Evolutionary conservation across 306 rosid species (phyloP), one percentile per base, ranked within the genome.

Genomic region (Pterocarpus macrocarpus): DNA sequence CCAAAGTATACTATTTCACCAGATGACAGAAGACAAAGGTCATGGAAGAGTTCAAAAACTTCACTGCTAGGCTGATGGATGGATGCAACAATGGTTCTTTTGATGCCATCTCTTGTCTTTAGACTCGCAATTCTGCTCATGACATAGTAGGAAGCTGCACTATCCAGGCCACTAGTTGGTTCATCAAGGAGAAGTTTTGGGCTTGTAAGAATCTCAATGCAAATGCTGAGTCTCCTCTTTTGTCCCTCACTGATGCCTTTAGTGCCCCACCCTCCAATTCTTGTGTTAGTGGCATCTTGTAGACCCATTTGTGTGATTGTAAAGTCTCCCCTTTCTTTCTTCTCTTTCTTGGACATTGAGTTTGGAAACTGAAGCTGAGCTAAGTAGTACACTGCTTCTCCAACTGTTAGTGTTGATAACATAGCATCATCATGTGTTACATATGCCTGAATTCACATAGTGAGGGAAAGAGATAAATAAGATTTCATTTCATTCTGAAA

Each of bases 1-100:
- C 82, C 82, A 69, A 79, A 79, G 17, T 69, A 79, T 0, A 79
- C 70, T 5, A 62, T 44, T n/a, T 79, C 15, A 33, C 82, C 77
- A 1, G 49, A 79, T 58, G 82, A 79, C 39, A 79, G 41, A 45
- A 79, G 77, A 33, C 82, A 79, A 8, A 79, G 78, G 58, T 62
- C 70, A 50, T 77, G 77, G 50, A 90, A 89, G n/a, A 90, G 90
- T 57, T 85, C 66, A 36, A 83, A 87, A 8, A 87, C 82, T 57
- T 89, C 90, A 76, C 83, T 78, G 52, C 89, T 88, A 7, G 92
- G 94, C 11, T 87, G 94, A 85, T 90, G 94, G 33, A 88, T 81
- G 13, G 94, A 87, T 3, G 79, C 85, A 72, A 90, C 36, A 13
- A 90, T 82, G 0, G 92, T 88, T 59, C 87, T 84, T 74, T 30